phyloP scores from a whole-genome alignment of 257 asterid species.

The Craterostigma plantagineum region DNA sequence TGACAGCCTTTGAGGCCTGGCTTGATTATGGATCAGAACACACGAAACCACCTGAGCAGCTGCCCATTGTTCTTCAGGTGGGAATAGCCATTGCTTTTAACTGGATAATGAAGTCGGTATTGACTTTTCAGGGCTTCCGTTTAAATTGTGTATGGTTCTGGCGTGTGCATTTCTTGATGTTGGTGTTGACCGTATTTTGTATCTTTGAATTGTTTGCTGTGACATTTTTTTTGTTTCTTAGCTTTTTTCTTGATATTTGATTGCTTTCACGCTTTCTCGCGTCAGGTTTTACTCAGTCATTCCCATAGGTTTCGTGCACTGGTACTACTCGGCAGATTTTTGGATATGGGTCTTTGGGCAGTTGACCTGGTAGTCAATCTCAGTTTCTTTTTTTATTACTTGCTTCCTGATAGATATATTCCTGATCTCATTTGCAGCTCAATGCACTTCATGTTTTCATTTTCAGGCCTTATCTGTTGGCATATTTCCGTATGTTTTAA shows the following conservation, averaged over 20 bases:
- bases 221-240: too few relatives aligned
- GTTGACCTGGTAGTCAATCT: slow-evolving; percentile 69
- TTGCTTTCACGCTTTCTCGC: slow-evolving; percentile 1
- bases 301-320: slow-evolving; percentile 96
- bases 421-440: too few relatives aligned
- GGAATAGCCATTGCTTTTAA: not conserved
- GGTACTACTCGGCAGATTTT: slow-evolving; percentile 97
- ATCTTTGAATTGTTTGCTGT: too few relatives aligned
- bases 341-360: slow-evolving; percentile 99
- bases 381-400: not conserved
- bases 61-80: slow-evolving; percentile 99
- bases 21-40: slow-evolving; percentile 97
- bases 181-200: too few relatives aligned
- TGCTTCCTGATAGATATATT: too few relatives aligned
- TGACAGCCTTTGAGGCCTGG: slow-evolving; percentile 99
- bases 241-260: not conserved
- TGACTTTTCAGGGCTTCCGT: too few relatives aligned
- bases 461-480: slow-evolving; percentile 95
- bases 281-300: slow-evolving; percentile 95
- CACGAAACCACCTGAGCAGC: slow-evolving; percentile 93
- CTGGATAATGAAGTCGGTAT: too few relatives aligned
- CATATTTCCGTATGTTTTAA: slow-evolving; percentile 89
- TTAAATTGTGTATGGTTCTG: too few relatives aligned
- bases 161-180: too few relatives aligned
- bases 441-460: too few relatives aligned